A percentile compares a stretch with the other conserved stretches of the same genome.
phyloP scores from a whole-genome alignment of 768 basidiomycete genomes.

The Russula vinacea region DNA sequence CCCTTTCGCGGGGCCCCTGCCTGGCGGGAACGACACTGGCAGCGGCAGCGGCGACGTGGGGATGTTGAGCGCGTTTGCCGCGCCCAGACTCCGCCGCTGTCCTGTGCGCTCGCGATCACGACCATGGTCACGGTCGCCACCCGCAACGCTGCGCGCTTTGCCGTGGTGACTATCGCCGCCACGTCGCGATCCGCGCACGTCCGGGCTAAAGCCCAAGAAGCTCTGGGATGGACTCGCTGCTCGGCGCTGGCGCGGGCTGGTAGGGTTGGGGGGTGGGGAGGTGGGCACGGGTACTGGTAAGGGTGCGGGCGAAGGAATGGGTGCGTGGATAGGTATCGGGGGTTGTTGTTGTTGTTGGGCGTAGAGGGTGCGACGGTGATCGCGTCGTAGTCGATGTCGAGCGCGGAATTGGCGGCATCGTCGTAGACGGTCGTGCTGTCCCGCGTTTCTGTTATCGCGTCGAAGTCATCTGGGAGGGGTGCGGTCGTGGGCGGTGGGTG shows the following conservation, averaged over 20 bases:
- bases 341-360: background rate
- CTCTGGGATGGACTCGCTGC: conserved; percentile 26
- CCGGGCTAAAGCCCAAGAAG: conserved; percentile 5
- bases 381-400: conserved; percentile 28
- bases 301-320: background rate
- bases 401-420: conserved; percentile 22
- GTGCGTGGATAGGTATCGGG: conserved; percentile 4
- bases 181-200: conserved; percentile 4
- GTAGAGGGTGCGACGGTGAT: conserved; percentile 21
- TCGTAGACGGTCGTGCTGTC: conserved; percentile 26
- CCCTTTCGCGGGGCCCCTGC: conserved; percentile 29
- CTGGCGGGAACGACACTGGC: background rate
- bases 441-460: conserved; percentile 36
- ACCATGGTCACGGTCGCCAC: conserved; percentile 11
- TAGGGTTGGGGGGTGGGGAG: conserved; percentile 3
- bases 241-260: conserved; percentile 9
- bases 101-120: background rate
- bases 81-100: conserved; percentile 16
- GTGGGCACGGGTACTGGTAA: background rate
- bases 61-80: conserved; percentile 9
- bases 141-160: conserved; percentile 28
- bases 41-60: background rate
- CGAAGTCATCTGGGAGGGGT: conserved; percentile 44
- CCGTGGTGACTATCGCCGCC: background rate
- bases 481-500: conserved; percentile 42